phyloP scores from a whole-genome alignment of 768 basidiomycete genomes.

The Myochromella boudieri region DNA sequence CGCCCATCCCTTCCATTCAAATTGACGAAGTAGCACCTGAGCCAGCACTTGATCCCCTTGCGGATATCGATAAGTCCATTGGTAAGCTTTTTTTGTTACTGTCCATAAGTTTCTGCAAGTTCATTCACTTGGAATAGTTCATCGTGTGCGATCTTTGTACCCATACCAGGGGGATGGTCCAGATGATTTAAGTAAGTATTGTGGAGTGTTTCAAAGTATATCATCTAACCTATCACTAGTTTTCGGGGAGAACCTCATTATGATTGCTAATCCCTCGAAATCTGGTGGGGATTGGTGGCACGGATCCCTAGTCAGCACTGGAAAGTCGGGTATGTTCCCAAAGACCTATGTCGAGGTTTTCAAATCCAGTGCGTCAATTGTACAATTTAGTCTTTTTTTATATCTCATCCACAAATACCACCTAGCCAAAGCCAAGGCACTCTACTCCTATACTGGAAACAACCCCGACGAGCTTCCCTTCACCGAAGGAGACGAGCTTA shows the following conservation, averaged over 20 bases:
- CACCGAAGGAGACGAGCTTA: slow-evolving; percentile 73
- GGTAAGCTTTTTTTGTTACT: slow-evolving; percentile 40
- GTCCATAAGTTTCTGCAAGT: no score
- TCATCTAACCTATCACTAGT: slow-evolving; percentile 35
- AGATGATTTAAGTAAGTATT: slow-evolving; percentile 80
- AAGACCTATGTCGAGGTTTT: slow-evolving; percentile 81
- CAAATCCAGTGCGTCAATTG: slow-evolving; percentile 51
- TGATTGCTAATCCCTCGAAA: slow-evolving; percentile 85
- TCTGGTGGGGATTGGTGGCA: slow-evolving; percentile 92
- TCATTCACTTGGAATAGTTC: slow-evolving; percentile 40
- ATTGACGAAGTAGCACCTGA: slow-evolving; percentile 47
- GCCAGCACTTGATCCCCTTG: slow-evolving; percentile 50
- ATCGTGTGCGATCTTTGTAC: slow-evolving; percentile 80
- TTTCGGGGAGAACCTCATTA: slow-evolving; percentile 77
- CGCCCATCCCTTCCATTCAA: slow-evolving; percentile 54
- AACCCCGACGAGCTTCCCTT: slow-evolving; percentile 86
- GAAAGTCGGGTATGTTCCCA: slow-evolving; percentile 86
- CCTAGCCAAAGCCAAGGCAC: slow-evolving; percentile 71
- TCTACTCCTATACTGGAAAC: slow-evolving; percentile 73
- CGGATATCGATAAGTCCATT: slow-evolving; percentile 67
- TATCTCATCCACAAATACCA: no score
- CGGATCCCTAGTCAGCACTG: slow-evolving; percentile 63
- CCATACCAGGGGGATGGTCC: slow-evolving; percentile 81
- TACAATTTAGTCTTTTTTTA: slow-evolving; percentile 7
- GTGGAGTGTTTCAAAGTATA: neutral